phyloP scores from a whole-genome alignment of 2,329 filamentous ascomycete genomes.

The Cladosporium sp. region DNA sequence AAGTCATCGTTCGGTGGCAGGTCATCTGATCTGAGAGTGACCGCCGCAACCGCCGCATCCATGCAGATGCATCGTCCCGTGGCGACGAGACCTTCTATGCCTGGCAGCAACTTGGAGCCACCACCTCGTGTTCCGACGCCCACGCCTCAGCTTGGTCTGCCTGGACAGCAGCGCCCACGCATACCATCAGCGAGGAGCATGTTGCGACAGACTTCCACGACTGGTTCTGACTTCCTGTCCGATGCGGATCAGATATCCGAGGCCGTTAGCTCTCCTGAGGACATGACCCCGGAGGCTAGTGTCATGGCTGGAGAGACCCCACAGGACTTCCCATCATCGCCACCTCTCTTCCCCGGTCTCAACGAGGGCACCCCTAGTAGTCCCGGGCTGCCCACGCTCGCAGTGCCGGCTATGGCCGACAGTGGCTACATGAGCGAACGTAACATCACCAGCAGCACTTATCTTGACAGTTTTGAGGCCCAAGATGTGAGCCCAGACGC shows the following conservation, averaged over 20 bases:
- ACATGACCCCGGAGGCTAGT: slow-evolving; percentile 49
- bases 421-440: slow-evolving; percentile 73
- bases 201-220: slow-evolving; percentile 33
- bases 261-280: slow-evolving; percentile 48
- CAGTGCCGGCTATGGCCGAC: slow-evolving; percentile 50
- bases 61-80: slow-evolving; percentile 81
- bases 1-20: slow-evolving; percentile 70
- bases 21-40: slow-evolving; percentile 73
- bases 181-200: slow-evolving; percentile 30
- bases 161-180: slow-evolving; percentile 32
- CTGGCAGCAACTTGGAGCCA: slow-evolving; percentile 63
- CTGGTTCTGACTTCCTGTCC: slow-evolving; percentile 34
- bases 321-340: slow-evolving; percentile 83
- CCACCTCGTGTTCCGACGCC: slow-evolving; percentile 77
- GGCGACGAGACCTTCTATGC: slow-evolving; percentile 50
- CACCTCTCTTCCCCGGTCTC: slow-evolving; percentile 69
- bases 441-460: slow-evolving; percentile 54
- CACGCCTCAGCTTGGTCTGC: slow-evolving; percentile 54
- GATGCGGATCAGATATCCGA: slow-evolving; percentile 42
- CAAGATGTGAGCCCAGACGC: slow-evolving; percentile 42
- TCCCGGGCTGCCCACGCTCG: slow-evolving; percentile 62
- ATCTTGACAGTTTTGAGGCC: slow-evolving; percentile 67
- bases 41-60: slow-evolving; percentile 85
- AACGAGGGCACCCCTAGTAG: slow-evolving; percentile 64
- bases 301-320: slow-evolving; percentile 62